Evolutionary conservation across 148 eudicot genomes (phyloP).

Genomic region (Diospyros lotus): DNA sequence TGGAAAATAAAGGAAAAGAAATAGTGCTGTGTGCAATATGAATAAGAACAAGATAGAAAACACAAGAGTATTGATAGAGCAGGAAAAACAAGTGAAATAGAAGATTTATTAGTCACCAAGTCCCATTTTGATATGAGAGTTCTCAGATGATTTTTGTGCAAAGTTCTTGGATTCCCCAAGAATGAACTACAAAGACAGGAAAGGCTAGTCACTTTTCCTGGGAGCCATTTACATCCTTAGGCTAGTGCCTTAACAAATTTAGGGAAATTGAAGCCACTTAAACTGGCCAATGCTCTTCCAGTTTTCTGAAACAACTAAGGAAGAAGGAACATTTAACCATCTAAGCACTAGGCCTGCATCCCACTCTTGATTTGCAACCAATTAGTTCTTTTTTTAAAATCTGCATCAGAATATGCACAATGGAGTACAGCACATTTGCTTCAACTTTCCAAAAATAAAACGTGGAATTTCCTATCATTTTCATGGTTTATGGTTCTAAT

Average conservation of each 20-base stretch:
- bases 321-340: neutral
- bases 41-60: neutral
- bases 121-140: neutral
- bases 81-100: neutral
- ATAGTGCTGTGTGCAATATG: neutral
- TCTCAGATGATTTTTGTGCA: neutral
- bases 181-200: neutral
- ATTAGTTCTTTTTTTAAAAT: neutral
- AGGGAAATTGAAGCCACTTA: constrained; percentile 7
- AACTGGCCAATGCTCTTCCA: neutral
- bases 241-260: neutral
- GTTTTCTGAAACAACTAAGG: neutral
- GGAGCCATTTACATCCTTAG: neutral
- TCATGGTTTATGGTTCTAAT: neutral
- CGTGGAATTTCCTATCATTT: neutral
- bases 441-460: neutral
- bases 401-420: constrained; percentile 5
- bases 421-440: neutral
- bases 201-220: too few species aligned
- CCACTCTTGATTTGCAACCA: neutral
- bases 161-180: neutral
- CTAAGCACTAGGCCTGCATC: neutral
- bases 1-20: neutral
- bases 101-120: constrained; percentile 1
- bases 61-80: too few species aligned